Conservation (phyloP, 768 basidiomycete species). For the Lactarius sanguifluus region DNA sequence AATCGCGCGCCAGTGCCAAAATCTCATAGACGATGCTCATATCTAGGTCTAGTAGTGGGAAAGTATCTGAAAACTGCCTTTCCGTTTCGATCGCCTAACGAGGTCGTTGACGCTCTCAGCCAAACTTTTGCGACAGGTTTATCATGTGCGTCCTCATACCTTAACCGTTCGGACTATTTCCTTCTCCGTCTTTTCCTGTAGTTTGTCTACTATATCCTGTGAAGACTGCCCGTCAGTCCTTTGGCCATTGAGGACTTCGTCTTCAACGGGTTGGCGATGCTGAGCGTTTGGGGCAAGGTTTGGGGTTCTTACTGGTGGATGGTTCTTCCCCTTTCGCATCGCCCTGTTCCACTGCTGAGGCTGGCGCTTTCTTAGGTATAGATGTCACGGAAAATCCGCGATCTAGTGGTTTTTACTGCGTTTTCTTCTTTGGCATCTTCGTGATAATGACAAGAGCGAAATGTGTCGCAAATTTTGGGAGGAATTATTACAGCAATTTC, state of each 20-base stretch:
- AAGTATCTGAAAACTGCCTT: conserved; percentile 62
- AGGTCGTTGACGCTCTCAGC: not conserved
- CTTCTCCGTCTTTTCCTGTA: conserved; percentile 86
- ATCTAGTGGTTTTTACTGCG: conserved; percentile 67
- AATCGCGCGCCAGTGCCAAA: conserved; percentile 43
- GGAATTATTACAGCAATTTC: too few species aligned
- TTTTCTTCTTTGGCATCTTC: conserved; percentile 81
- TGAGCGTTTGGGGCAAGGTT: not conserved
- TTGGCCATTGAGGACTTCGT: conserved; percentile 34
- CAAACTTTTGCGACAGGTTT: not conserved
- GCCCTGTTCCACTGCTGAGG: conserved; percentile 28
- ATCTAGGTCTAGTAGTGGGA: conserved; percentile 65
- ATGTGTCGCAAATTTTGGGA: too few species aligned
- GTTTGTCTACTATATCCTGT: conserved; percentile 73
- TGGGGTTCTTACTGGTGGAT: not conserved
- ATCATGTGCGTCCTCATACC: conserved; percentile 42
- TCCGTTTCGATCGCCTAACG: conserved; percentile 78
- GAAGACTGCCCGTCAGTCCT: conserved; percentile 51
- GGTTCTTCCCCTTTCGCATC: conserved; percentile 19
- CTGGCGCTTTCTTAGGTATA: conserved; percentile 67
- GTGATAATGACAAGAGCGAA: too few species aligned
- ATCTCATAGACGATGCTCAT: conserved; percentile 56
- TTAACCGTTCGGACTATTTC: conserved; percentile 72
- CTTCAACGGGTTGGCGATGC: conserved; percentile 5
- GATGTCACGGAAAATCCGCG: conserved; percentile 80